Percentiles rank a stretch among this genome's conserved stretches.
These are phyloP conservation scores for Gaeumannomyces tritici DNA, from an alignment of 2,329 filamentous ascomycete species.

Conservation along the genomic window DNA sequence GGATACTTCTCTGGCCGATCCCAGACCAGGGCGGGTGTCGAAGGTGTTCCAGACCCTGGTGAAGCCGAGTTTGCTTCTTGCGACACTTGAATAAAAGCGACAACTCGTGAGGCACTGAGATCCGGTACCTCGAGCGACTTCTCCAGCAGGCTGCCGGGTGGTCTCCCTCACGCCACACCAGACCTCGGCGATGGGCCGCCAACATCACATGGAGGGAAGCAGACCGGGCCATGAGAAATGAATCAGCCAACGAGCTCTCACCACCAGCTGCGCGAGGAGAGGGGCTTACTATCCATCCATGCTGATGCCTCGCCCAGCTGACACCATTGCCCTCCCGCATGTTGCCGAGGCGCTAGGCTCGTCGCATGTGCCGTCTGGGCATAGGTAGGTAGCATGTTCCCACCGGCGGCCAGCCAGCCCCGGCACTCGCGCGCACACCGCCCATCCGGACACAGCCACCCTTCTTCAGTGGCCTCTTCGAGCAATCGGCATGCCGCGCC, in stretches of 20 bases:
- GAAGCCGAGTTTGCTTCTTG: neutral
- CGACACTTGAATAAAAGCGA: no score
- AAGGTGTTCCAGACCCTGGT: neutral
- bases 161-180: neutral
- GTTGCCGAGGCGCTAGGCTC: neutral
- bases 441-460: neutral
- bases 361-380: neutral
- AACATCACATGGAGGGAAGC: neutral
- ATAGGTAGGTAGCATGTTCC: neutral
- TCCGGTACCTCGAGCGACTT: no score
- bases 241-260: neutral
- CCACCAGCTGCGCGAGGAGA: neutral
- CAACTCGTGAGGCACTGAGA: no score
- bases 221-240: no score
- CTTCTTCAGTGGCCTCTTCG: no score
- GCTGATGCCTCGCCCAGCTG: neutral
- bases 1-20: neutral
- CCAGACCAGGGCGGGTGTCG: neutral
- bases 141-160: neutral
- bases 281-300: neutral
- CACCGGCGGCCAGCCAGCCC: neutral
- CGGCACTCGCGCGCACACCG: neutral
- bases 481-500: neutral
- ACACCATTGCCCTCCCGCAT: neutral
- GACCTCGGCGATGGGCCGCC: neutral